Percentiles rank a stretch among this genome's conserved stretches.
Conservation (phyloP, 805 yeast species). For the Candida saitoana region DNA sequence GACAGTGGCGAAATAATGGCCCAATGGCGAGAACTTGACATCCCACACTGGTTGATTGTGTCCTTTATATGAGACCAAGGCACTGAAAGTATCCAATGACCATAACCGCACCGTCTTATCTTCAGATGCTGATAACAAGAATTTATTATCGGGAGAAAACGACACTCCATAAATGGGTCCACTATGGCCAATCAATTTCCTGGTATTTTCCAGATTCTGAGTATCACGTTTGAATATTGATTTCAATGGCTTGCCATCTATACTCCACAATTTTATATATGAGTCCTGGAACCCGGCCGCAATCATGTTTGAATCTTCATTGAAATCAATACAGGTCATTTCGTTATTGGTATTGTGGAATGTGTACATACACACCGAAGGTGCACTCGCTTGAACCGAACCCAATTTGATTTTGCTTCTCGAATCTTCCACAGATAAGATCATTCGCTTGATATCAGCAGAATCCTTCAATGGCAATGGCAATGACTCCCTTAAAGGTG, state of each 20-base stretch:
- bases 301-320: slow-evolving; percentile 77
- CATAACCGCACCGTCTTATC: slow-evolving; percentile 90
- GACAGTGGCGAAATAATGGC: slow-evolving; percentile 97
- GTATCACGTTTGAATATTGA: slow-evolving; percentile 56
- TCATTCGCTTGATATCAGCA: slow-evolving; percentile 73
- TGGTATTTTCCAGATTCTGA: slow-evolving; percentile 42
- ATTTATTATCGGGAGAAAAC: slow-evolving; percentile 86
- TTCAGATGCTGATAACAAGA: slow-evolving; percentile 77
- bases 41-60: slow-evolving; percentile 98
- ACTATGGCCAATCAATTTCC: slow-evolving; percentile 81
- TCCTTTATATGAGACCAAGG: slow-evolving; percentile 91
- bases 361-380: slow-evolving; percentile 96
- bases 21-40: slow-evolving; percentile 88
- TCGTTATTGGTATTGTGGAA: slow-evolving; percentile 92
- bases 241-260: slow-evolving; percentile 82
- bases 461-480: slow-evolving; percentile 87
- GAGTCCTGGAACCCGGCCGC: slow-evolving; percentile 96
- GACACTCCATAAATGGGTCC: slow-evolving; percentile 91
- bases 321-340: slow-evolving; percentile 80
- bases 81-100: slow-evolving; percentile 88
- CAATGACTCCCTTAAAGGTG: slow-evolving; percentile 69
- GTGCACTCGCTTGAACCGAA: slow-evolving; percentile 68
- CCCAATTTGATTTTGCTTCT: slow-evolving; percentile 69
- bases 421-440: slow-evolving; percentile 75
- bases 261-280: slow-evolving; percentile 85